phyloP scores from a whole-genome alignment of 495 filamentous ascomycete genomes.

The Penicillium lividum region DNA sequence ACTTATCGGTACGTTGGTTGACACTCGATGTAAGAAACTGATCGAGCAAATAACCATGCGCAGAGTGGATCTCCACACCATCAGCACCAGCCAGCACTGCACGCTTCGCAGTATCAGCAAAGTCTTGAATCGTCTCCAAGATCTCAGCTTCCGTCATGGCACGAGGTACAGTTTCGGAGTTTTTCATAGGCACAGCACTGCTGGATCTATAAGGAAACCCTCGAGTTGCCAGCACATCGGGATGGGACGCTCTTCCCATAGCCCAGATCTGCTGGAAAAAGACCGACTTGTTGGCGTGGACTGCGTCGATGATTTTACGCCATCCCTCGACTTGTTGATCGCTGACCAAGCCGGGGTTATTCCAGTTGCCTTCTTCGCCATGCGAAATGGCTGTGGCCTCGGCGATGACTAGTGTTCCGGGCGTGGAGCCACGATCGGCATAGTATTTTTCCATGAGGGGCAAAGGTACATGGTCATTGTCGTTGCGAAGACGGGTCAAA shows the following conservation, averaged over 20 bases:
- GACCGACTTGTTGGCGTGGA: constrained; percentile 8
- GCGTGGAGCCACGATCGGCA: constrained; percentile 8
- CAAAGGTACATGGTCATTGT: constrained; percentile 8
- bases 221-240: constrained; percentile 2
- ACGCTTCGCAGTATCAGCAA: constrained; percentile 58
- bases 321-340: constrained; percentile 5
- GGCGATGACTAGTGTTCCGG: constrained; percentile 4
- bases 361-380: constrained; percentile 6
- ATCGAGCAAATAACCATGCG: constrained; percentile 63
- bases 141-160: constrained; percentile 54
- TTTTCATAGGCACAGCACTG: constrained; percentile 6
- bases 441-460: constrained; percentile 13
- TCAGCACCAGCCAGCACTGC: constrained; percentile 59
- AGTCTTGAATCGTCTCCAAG: constrained; percentile 46
- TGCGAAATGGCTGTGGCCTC: constrained; percentile 10
- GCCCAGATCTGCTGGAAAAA: constrained; percentile 13
- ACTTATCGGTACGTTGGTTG: constrained; percentile 60
- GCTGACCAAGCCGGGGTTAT: constrained; percentile 8
- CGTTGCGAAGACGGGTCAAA: constrained; percentile 5
- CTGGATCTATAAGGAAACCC: constrained; percentile 7
- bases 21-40: constrained; percentile 60
- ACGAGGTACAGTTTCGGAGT: constrained; percentile 28
- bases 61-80: constrained; percentile 59
- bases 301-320: constrained; percentile 8
- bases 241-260: constrained; percentile 8